Percentiles rank a stretch among this genome's conserved stretches.
phyloP scores from a whole-genome alignment of 2,329 filamentous ascomycete species.

The Hymenoscyphus fraxineus region DNA sequence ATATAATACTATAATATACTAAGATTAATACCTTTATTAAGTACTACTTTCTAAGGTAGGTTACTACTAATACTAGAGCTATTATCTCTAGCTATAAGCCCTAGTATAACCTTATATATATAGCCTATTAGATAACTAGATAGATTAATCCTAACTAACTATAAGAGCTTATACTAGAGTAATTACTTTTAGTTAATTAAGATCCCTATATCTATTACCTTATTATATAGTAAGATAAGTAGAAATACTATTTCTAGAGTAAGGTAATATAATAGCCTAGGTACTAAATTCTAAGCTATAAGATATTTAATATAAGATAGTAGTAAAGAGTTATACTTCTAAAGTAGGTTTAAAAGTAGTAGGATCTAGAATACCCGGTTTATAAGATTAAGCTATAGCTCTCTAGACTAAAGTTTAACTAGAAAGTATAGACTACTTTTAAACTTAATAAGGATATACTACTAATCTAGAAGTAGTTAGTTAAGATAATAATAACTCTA shows the following conservation, averaged over 20 bases:
- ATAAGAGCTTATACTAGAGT: slow-evolving; percentile 18
- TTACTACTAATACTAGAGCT: slow-evolving; percentile 18
- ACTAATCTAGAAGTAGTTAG: slow-evolving; percentile 27
- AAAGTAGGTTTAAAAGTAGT: slow-evolving; percentile 17
- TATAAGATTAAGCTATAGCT: slow-evolving; percentile 24
- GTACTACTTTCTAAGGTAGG: slow-evolving; percentile 18
- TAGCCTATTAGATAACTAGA: slow-evolving; percentile 19
- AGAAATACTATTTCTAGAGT: slow-evolving; percentile 18
- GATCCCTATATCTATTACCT: slow-evolving; percentile 17
- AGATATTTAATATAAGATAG: slow-evolving; percentile 20
- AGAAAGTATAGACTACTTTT: slow-evolving; percentile 20
- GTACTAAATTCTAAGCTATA: slow-evolving; percentile 15
- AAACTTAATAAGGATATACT: slow-evolving; percentile 25
- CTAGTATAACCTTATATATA: slow-evolving; percentile 19
- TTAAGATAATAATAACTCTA: slow-evolving; percentile 30
- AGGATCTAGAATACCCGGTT: slow-evolving; percentile 21
- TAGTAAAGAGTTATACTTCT: slow-evolving; percentile 18
- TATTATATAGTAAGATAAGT: slow-evolving; percentile 18
- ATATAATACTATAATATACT: slow-evolving; percentile 24
- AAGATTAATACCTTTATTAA: slow-evolving; percentile 24
- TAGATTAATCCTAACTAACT: slow-evolving; percentile 22
- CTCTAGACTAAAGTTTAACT: slow-evolving; percentile 16
- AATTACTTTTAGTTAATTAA: slow-evolving; percentile 22
- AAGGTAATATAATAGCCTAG: slow-evolving; percentile 14
- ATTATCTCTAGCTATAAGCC: slow-evolving; percentile 18